A percentile compares a stretch with the other conserved stretches of the same genome.
These are phyloP conservation scores for Brasilioporus rufonigricans DNA, from an alignment of 768 basidiomycete genomes.

Conservation along the genomic window DNA sequence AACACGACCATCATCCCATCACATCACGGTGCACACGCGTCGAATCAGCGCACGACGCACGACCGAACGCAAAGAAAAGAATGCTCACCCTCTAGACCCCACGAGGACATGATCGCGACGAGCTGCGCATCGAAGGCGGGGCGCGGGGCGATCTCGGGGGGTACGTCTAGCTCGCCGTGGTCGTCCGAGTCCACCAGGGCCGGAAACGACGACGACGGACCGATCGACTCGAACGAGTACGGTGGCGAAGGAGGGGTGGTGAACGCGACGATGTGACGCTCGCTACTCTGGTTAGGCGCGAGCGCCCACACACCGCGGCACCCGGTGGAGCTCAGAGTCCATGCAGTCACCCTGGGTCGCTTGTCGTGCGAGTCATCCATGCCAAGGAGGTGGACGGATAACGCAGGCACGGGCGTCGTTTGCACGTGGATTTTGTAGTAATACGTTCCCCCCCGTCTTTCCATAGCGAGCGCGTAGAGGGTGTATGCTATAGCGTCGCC, in stretches of 20 bases:
- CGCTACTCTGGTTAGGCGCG: not conserved
- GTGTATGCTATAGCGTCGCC: constrained; percentile 35
- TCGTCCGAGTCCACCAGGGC: not conserved
- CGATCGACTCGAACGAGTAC: no score
- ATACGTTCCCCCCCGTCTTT: constrained; percentile 41
- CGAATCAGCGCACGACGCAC: no score
- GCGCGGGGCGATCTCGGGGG: not conserved
- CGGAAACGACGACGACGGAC: not conserved
- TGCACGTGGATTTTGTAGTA: constrained; percentile 34
- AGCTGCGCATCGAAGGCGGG: not conserved
- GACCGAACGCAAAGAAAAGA: not conserved
- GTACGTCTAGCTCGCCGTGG: not conserved
- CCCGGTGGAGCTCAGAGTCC: not conserved
- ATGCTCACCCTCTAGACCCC: not conserved
- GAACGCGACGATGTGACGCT: not conserved
- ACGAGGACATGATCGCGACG: not conserved
- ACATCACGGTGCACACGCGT: no score
- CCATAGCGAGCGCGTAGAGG: constrained; percentile 39
- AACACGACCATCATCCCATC: not conserved
- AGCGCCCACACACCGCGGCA: not conserved
- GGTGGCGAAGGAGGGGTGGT: no score
- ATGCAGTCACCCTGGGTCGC: not conserved
- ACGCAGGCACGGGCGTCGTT: not conserved
- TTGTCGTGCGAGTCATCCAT: not conserved
- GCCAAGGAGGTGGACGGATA: not conserved